phyloP scores from a whole-genome alignment of 768 basidiomycete species.

The Exidia glandulosa region DNA sequence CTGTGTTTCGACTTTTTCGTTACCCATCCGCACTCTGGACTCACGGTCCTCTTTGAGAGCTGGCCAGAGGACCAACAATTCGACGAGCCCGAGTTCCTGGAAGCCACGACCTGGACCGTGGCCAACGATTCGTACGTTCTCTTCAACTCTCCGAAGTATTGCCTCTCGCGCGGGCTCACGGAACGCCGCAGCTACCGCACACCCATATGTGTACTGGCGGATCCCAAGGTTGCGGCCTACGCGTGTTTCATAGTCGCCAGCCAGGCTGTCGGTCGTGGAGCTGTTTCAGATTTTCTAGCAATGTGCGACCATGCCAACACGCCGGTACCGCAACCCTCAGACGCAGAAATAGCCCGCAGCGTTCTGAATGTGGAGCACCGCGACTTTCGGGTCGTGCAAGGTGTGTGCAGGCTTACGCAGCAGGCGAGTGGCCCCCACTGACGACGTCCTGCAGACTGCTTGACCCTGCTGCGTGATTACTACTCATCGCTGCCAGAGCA shows the following conservation, averaged over 20 bases:
- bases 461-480: not conserved
- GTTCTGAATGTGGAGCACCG: not conserved
- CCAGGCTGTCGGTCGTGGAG: not conserved
- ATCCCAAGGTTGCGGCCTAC: slow-evolving; percentile 59
- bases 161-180: slow-evolving; percentile 1
- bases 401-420: not conserved
- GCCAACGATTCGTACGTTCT: slow-evolving; percentile 72
- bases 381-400: not conserved
- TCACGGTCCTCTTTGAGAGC: slow-evolving; percentile 61
- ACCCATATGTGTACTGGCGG: slow-evolving; percentile 61
- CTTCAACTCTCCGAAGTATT: not conserved
- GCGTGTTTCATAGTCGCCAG: slow-evolving; percentile 64
- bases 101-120: slow-evolving; percentile 73
- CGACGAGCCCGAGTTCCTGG: slow-evolving; percentile 29
- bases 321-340: not conserved
- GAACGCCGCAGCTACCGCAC: slow-evolving; percentile 52
- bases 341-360: not conserved
- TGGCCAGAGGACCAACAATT: slow-evolving; percentile 29
- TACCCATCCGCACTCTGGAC: slow-evolving; percentile 61
- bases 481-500: not conserved
- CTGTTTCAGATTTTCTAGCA: not conserved
- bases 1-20: slow-evolving; percentile 81
- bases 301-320: not conserved
- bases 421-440: not conserved
- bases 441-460: not conserved